These are phyloP conservation scores for Lecanicillium sp. DNA, from an alignment of 2,329 filamentous ascomycete species.

Conservation along the genomic window DNA sequence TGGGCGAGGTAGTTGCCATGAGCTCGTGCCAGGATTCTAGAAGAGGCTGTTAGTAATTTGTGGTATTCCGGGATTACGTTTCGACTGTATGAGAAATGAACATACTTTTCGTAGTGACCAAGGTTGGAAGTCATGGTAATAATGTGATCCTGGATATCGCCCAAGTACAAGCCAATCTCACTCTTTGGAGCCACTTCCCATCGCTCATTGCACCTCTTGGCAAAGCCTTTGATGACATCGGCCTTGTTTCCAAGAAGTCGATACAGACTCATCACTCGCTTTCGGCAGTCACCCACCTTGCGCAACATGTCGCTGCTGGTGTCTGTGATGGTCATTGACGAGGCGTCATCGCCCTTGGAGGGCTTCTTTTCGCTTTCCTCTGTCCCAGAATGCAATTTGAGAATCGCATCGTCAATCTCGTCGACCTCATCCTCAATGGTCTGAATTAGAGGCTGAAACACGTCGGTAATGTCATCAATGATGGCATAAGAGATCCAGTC, in stretches of 20 bases:
- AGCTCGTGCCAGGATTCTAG: conserved; percentile 76
- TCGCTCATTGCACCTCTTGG: conserved; percentile 94
- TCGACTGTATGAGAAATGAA: conserved; percentile 10
- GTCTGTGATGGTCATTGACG: conserved; percentile 27
- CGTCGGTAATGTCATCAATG: conserved; percentile 97
- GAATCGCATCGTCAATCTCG: conserved; percentile 87
- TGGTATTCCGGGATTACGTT: too few relatives aligned
- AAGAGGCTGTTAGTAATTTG: conserved; percentile 2
- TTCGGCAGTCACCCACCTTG: conserved; percentile 85
- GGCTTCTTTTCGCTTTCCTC: conserved; percentile 31
- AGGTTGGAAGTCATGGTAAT: conserved; percentile 97
- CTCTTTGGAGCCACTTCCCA: conserved; percentile 93
- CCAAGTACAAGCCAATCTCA: conserved; percentile 94
- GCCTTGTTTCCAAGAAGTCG: conserved; percentile 92
- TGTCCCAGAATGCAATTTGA: conserved; percentile 63
- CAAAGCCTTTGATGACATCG: conserved; percentile 98
- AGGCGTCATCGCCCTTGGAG: conserved; percentile 37
- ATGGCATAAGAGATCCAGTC: conserved; percentile 99
- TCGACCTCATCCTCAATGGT: conserved; percentile 94
- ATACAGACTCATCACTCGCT: conserved; percentile 95
- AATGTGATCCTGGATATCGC: conserved; percentile 98
- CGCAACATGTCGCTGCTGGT: conserved; percentile 75
- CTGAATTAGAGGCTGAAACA: conserved; percentile 86
- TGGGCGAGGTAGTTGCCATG: conserved; percentile 98
- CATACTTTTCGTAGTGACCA: conserved; percentile 90